Percentiles rank a stretch among this genome's conserved stretches.
Evolutionary conservation across 2,329 filamentous ascomycete genomes (phyloP).

Genomic region (Stylonectria norvegica): DNA sequence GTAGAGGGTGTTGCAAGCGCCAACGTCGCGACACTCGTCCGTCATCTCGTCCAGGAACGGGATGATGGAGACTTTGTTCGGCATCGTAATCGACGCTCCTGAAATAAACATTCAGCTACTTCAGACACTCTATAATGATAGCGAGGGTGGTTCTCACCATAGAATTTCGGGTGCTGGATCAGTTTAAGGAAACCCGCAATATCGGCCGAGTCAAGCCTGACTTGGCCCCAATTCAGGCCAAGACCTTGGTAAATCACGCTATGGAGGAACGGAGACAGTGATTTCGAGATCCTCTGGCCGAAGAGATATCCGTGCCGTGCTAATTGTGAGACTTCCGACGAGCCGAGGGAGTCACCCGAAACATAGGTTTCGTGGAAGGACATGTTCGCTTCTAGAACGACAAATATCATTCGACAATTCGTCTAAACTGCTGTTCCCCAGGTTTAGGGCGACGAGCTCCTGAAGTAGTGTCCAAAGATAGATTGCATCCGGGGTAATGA

Average conservation of each 20-base stretch:
- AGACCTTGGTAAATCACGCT: slow-evolving; percentile 50
- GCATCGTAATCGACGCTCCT: slow-evolving; percentile 78
- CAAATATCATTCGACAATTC: too few relatives aligned
- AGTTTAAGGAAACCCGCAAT: slow-evolving; percentile 49
- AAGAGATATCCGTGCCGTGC: slow-evolving; percentile 54
- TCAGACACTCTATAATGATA: neutral
- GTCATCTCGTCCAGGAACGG: slow-evolving; percentile 70
- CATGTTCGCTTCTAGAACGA: too few relatives aligned
- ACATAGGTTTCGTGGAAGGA: slow-evolving; percentile 16
- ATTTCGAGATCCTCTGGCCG: slow-evolving; percentile 53
- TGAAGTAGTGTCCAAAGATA: neutral
- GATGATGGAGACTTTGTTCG: slow-evolving; percentile 76
- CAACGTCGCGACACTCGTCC: slow-evolving; percentile 67
- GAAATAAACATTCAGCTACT: neutral
- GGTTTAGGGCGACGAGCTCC: neutral
- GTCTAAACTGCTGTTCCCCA: too few relatives aligned
- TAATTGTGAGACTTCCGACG: slow-evolving; percentile 27
- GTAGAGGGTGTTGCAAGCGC: slow-evolving; percentile 79
- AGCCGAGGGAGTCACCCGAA: slow-evolving; percentile 23
- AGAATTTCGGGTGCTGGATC: slow-evolving; percentile 56
- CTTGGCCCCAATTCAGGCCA: slow-evolving; percentile 49
- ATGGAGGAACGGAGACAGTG: slow-evolving; percentile 54
- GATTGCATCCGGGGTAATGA: too few relatives aligned
- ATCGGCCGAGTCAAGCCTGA: slow-evolving; percentile 50
- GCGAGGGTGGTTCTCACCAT: slow-evolving; percentile 47